Percentiles rank a stretch among this genome's conserved stretches.
Conservation (phyloP, 345 rosid genomes). For the Heritiera littoralis region DNA sequence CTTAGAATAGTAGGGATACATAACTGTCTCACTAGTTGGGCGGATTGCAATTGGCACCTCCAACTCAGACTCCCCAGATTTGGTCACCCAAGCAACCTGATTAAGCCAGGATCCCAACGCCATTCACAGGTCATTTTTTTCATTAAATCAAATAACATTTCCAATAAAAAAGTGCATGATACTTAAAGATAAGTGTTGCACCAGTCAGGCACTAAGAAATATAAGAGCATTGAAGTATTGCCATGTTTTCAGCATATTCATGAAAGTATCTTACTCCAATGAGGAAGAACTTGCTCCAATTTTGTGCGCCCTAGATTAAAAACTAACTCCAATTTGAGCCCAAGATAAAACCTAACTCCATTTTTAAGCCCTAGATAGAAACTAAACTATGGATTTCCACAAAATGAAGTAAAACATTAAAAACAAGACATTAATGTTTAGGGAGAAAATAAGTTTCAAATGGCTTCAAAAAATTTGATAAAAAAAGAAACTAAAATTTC, state of each 20-base stretch:
- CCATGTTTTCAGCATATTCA: background rate
- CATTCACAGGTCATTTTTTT: background rate
- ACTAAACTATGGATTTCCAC: background rate
- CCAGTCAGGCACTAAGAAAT: background rate
- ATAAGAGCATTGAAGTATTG: background rate
- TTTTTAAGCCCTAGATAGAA: background rate
- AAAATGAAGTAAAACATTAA: background rate
- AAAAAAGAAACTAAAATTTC: background rate
- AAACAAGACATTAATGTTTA: background rate
- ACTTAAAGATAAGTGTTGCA: background rate
- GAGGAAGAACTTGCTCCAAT: background rate
- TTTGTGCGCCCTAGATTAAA: background rate
- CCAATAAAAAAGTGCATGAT: too few relatives aligned
- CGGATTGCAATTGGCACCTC: conserved; percentile 94
- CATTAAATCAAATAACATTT: background rate
- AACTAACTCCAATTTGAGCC: background rate
- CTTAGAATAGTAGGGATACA: conserved; percentile 96
- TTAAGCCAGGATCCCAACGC: conserved; percentile 7
- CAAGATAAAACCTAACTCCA: background rate
- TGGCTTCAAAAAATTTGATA: background rate
- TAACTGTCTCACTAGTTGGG: conserved; percentile 98
- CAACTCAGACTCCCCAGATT: conserved; percentile 85
- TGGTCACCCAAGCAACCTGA: conserved; percentile 99
- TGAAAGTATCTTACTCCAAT: background rate
- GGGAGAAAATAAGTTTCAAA: background rate